phyloP scores from a whole-genome alignment of 2,329 filamentous ascomycete genomes.

The Fusarium lateritium region DNA sequence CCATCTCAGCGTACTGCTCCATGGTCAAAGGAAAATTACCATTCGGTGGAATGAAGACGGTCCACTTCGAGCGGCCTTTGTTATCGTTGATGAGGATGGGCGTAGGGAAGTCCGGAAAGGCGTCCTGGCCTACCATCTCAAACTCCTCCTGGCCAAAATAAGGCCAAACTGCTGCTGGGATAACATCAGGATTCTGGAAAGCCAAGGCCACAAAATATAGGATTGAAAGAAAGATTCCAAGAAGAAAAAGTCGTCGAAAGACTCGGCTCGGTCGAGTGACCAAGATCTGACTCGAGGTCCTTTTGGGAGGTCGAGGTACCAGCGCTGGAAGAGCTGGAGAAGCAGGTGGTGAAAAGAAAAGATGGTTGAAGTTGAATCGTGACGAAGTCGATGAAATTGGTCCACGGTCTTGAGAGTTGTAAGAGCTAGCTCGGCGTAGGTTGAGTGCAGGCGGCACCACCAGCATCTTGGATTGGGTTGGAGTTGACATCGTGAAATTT shows the following conservation, averaged over 20 bases:
- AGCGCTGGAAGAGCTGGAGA: constrained; percentile 80
- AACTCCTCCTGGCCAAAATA: constrained; percentile 68
- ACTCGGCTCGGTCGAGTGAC: constrained; percentile 69
- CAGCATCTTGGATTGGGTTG: constrained; percentile 65
- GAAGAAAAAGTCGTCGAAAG: constrained; percentile 69
- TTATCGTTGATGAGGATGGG: constrained; percentile 79
- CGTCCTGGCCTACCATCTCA: constrained; percentile 77
- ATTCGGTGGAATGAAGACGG: constrained; percentile 80
- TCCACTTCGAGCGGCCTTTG: constrained; percentile 79
- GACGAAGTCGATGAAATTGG: constrained; percentile 73
- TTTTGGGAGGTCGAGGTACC: constrained; percentile 72
- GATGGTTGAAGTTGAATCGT: constrained; percentile 76
- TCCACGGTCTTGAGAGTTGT: constrained; percentile 66
- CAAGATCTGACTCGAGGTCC: constrained; percentile 66
- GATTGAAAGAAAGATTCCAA: constrained; percentile 64
- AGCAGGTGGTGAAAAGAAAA: constrained; percentile 76
- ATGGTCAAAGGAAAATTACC: constrained; percentile 76
- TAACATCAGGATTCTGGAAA: constrained; percentile 49
- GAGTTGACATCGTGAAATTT: constrained; percentile 57
- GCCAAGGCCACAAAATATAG: constrained; percentile 62
- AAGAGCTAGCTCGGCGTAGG: constrained; percentile 71
- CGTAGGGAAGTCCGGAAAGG: constrained; percentile 79
- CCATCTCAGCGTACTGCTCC: constrained; percentile 78
- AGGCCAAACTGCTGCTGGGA: constrained; percentile 50
- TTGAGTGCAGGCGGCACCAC: constrained; percentile 70